phyloP scores from a whole-genome alignment of 192 early-diverging fungal genomes.

The Piromyces finnis region DNA sequence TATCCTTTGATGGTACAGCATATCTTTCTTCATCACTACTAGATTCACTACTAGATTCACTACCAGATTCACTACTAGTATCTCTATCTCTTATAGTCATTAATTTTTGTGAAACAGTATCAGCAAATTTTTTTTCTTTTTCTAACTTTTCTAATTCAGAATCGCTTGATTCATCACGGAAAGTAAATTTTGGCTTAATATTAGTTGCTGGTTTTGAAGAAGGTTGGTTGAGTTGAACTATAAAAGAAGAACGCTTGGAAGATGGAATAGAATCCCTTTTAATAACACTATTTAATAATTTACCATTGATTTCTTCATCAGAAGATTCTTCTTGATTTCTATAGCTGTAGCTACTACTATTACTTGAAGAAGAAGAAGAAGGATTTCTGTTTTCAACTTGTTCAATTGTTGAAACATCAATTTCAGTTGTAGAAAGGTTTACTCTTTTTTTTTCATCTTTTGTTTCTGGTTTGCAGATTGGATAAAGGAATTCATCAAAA shows the following conservation, averaged over 20 bases:
- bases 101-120: not conserved
- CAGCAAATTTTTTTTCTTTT: not conserved
- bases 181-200: not conserved
- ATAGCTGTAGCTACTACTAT: not conserved
- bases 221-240: not conserved
- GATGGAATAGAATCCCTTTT: not conserved
- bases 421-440: not conserved
- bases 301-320: not conserved
- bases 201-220: not conserved
- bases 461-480: not conserved
- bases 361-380: too few relatives aligned
- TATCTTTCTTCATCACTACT: too few relatives aligned
- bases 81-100: not conserved
- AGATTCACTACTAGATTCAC: too few relatives aligned
- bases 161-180: not conserved
- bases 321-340: not conserved
- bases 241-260: not conserved
- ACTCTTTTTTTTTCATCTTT: not conserved
- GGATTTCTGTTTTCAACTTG: not conserved
- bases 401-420: not conserved
- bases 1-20: not conserved
- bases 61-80: too few relatives aligned
- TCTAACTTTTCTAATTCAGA: not conserved
- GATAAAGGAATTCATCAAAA: not conserved
- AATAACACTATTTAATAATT: not conserved